Percentiles rank a stretch among this genome's conserved stretches.
Evolutionary conservation across 2,329 filamentous ascomycete species (phyloP).

Genomic region (Amesomyces nigricolor): DNA sequence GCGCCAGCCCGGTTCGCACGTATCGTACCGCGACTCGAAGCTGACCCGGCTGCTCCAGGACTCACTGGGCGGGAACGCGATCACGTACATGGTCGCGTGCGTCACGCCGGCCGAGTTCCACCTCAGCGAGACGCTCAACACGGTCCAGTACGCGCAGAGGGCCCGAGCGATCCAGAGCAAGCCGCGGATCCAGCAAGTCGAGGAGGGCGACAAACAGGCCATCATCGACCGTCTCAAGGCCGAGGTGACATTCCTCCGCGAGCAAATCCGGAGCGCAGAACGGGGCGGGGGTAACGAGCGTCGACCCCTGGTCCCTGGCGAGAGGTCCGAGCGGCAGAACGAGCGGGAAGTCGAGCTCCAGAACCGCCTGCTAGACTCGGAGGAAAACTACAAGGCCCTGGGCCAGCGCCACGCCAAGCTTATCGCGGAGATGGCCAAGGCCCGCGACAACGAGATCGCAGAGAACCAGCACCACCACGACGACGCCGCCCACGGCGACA

Average conservation of each 20-base stretch:
- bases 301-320: constrained; percentile 52
- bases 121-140: constrained; percentile 94
- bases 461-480: constrained; percentile 56
- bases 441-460: constrained; percentile 61
- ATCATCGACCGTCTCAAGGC: constrained; percentile 90
- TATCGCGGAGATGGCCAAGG: constrained; percentile 87
- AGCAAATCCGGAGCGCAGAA: constrained; percentile 86
- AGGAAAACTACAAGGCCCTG: constrained; percentile 90
- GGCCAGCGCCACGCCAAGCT: constrained; percentile 92
- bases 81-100: constrained; percentile 99
- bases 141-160: constrained; percentile 92
- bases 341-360: constrained; percentile 87
- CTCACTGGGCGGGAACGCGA: constrained; percentile 91
- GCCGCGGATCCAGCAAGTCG: constrained; percentile 87
- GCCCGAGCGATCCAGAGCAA: constrained; percentile 97
- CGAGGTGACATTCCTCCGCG: constrained; percentile 86
- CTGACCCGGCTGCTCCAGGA: constrained; percentile 93
- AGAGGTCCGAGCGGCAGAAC: constrained; percentile 71
- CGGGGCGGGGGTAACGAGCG: constrained; percentile 48
- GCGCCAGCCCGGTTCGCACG: constrained; percentile 77
- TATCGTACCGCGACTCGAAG: constrained; percentile 97
- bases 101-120: constrained; percentile 97
- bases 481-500: constrained; percentile 57
- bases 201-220: constrained; percentile 90
- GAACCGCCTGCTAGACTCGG: constrained; percentile 84